Conservation (phyloP, 139 green algal species). For the Edaphochlamys debaryana region DNA sequence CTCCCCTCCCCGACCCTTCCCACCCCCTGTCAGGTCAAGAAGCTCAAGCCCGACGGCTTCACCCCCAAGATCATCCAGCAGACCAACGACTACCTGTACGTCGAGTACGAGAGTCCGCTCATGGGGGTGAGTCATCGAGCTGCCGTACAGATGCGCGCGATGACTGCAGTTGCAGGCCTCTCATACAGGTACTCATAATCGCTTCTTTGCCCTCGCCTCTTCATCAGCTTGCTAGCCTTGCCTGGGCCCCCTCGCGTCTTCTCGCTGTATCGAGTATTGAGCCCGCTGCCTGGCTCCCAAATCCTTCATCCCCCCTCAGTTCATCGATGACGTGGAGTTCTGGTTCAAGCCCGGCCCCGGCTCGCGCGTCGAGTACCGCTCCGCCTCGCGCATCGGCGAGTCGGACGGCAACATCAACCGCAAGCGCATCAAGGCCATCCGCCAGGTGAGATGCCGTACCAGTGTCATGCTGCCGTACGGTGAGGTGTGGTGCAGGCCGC, state of each 20-base stretch:
- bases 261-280: too few relatives aligned
- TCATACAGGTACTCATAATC: too few relatives aligned
- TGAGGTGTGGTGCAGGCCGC: too few relatives aligned
- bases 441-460: constrained; percentile 35
- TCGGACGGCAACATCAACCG: constrained; percentile 92
- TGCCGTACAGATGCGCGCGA: too few relatives aligned
- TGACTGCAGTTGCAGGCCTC: too few relatives aligned
- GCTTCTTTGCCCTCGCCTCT: too few relatives aligned
- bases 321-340: constrained; percentile 96
- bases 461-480: too few relatives aligned
- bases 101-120: constrained; percentile 88
- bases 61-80: constrained; percentile 85
- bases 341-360: constrained; percentile 63
- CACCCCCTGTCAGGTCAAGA: constrained; percentile 59
- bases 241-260: too few relatives aligned
- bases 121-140: constrained; percentile 88
- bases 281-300: too few relatives aligned
- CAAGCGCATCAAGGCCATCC: constrained; percentile 93
- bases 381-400: constrained; percentile 85
- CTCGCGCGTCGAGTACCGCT: constrained; percentile 78
- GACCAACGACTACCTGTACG: constrained; percentile 92
- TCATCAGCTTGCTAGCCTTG: too few relatives aligned
- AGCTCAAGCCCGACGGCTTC: constrained; percentile 84
- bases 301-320: constrained; percentile 52
- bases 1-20: too few relatives aligned